Conservation (phyloP, 2,329 filamentous ascomycete genomes). For the Colletotrichum gigasporum region DNA sequence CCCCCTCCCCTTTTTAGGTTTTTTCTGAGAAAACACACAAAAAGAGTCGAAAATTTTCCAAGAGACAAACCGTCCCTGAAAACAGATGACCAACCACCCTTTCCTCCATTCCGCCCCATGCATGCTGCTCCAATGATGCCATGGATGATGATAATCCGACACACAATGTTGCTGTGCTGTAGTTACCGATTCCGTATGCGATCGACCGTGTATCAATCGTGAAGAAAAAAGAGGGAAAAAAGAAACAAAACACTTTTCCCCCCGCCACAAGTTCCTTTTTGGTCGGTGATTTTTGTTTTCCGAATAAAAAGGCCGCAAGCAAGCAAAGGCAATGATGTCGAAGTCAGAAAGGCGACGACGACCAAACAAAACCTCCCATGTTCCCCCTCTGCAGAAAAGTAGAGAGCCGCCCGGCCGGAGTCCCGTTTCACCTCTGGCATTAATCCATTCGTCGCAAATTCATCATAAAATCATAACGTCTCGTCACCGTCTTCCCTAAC, state of each 20-base stretch:
- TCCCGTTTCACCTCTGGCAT: constrained; percentile 33
- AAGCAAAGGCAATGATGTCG: constrained; percentile 1
- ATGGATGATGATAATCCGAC: constrained; percentile 20
- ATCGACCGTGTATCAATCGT: constrained; percentile 17
- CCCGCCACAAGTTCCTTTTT: constrained; percentile 16
- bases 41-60: neutral
- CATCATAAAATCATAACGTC: constrained; percentile 29
- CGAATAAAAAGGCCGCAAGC: constrained; percentile 7
- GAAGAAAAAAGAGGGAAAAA: neutral
- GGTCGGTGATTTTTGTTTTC: constrained; percentile 28
- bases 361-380: constrained; percentile 10
- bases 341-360: neutral
- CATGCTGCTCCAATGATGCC: constrained; percentile 15
- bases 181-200: constrained; percentile 11
- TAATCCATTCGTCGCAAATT: constrained; percentile 23
- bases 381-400: neutral
- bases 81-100: constrained; percentile 12
- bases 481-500: constrained; percentile 5
- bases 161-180: constrained; percentile 20
- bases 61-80: neutral
- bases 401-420: constrained; percentile 26
- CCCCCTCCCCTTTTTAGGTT: constrained; percentile 2
- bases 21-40: constrained; percentile 3
- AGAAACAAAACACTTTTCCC: constrained; percentile 16
- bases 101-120: constrained; percentile 14